Evolutionary conservation across 2,329 filamentous ascomycete genomes (phyloP).

Genomic region (Aspergillus pseudoviridinutans): DNA sequence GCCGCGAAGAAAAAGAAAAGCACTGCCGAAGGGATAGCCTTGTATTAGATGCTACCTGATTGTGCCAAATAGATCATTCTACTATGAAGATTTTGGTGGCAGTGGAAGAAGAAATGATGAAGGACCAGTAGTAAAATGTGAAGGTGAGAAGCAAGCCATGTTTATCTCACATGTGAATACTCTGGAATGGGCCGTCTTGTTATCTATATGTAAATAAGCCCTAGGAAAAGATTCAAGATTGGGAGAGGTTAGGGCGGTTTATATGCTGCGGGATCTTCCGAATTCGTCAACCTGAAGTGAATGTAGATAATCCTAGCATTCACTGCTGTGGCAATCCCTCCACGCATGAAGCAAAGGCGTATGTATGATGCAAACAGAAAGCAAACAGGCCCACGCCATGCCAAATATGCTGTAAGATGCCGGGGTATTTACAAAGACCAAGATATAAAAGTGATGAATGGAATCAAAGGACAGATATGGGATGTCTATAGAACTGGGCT

Average conservation of each 20-base stretch:
- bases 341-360: not conserved
- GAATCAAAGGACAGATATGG: not conserved
- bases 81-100: not conserved
- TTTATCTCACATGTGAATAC: not conserved
- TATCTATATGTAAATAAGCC: not conserved
- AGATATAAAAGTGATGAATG: not conserved
- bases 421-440: not conserved
- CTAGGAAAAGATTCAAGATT: not conserved
- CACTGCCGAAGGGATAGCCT: no score
- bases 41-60: no score
- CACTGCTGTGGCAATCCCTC: not conserved
- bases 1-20: no score
- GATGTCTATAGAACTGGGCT: conserved; percentile 55
- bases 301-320: not conserved
- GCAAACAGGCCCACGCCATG: not conserved
- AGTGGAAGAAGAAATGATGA: not conserved
- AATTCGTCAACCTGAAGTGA: not conserved
- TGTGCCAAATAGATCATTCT: not conserved
- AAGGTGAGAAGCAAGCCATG: not conserved
- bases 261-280: not conserved
- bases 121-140: not conserved
- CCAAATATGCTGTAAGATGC: not conserved
- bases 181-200: not conserved
- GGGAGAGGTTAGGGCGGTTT: not conserved
- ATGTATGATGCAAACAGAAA: not conserved